These are phyloP conservation scores for Leucocoprinus leucothites DNA, from an alignment of 768 basidiomycete species.

Conservation along the genomic window DNA sequence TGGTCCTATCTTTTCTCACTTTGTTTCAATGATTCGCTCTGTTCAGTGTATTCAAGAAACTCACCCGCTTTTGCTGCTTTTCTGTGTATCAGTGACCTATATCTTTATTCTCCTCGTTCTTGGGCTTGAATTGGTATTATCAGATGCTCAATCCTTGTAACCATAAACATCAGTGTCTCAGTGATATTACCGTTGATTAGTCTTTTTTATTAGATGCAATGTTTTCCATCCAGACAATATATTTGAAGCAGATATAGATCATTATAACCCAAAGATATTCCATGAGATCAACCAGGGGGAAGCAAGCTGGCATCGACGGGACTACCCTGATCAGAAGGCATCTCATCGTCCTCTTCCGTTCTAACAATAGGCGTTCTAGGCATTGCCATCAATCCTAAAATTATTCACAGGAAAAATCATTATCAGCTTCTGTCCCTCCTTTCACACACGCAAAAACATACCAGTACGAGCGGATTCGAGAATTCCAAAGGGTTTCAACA, in stretches of 20 bases:
- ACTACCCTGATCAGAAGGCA: conserved; percentile 42
- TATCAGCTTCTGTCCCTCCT: conserved; percentile 1
- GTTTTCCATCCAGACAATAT: not conserved
- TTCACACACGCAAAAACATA: conserved; percentile 32
- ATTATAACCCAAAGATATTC: not conserved
- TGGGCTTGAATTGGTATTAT: conserved; percentile 4
- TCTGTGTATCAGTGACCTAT: not conserved
- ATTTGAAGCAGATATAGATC: not conserved
- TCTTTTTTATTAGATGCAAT: not conserved
- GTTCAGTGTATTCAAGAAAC: not conserved
- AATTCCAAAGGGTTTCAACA: conserved; percentile 93
- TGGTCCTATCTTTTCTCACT: not conserved
- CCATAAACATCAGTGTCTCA: not conserved
- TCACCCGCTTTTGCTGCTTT: not conserved
- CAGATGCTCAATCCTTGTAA: conserved; percentile 1
- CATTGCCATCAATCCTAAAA: conserved; percentile 93
- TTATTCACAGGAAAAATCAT: not conserved
- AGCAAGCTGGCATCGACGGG: conserved; percentile 88
- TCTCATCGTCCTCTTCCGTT: conserved; percentile 55
- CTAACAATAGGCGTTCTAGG: conserved; percentile 85
- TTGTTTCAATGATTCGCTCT: too few species aligned
- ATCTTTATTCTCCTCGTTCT: conserved; percentile 6
- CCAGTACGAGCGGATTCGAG: conserved; percentile 94
- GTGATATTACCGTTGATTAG: not conserved
- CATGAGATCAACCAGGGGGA: conserved; percentile 76